Evolutionary conservation across 2,329 filamentous ascomycete species (phyloP), one percentile per base, ranked within the genome.

Genomic region (Aureobasidium sp.): DNA sequence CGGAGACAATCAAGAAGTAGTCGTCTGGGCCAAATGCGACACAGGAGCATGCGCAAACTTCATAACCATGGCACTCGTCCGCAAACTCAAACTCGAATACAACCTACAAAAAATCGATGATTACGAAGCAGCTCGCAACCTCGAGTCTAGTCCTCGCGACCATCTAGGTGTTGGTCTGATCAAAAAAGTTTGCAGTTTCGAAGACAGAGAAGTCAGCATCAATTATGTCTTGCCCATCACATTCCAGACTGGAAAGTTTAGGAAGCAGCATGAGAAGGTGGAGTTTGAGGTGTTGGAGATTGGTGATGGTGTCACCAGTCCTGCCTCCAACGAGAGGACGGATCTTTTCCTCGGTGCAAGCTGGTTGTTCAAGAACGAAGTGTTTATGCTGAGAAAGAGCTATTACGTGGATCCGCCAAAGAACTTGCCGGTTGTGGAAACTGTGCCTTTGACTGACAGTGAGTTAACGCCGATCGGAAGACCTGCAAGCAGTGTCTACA

Each of bases 221-320:
- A 60, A 51, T 12, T 60, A 60, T 26, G 29, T 50, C 15, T 15
- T 60, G 10, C 36, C 26, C 17, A 15, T 60, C 2, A 42, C 23
- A 2, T 60, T 60, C 12, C 46, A 51, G n/a, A 51, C 57, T 4
- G 57, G 57, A 27, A 77, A 84, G 6, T 91, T 92, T 71, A 85
- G 85, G 42, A 80, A 83, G 58, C 80, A 80, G 26, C 85, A 89
- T 66, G 80, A 82, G 0, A 88, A 88, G 20, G 75, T 92, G 5
- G 89, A 94, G 23, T 60, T 60, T 34, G 44, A 50, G 7, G 57
- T 60, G 2, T 42, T 60, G 57, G 57, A 60, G 36, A 60, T 60
- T 51, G 57, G 57, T 13, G 57, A 60, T 42, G 57, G 57, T 7
- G 9, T 60, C 3, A 51, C 46, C 4, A 50, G 44, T 32, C 57